phyloP scores from a whole-genome alignment of 1,284 basidiomycete genomes.

The Trametes polyzona region DNA sequence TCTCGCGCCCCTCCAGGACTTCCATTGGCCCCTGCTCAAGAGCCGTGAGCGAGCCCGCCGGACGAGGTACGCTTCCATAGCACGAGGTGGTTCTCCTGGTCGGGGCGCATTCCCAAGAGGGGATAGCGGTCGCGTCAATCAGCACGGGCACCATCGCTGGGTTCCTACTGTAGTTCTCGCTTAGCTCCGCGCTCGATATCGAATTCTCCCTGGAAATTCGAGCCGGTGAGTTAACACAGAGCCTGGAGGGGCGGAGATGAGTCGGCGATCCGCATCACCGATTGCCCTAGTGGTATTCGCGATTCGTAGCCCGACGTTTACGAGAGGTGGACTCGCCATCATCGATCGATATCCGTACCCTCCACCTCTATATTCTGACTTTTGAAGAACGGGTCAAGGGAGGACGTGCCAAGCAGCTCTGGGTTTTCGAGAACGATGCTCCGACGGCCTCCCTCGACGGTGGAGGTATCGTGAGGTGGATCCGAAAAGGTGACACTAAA shows the following conservation, averaged over 20 bases:
- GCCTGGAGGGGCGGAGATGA: not conserved
- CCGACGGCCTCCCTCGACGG: too few relatives aligned
- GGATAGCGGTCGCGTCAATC: not conserved
- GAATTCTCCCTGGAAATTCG: not conserved
- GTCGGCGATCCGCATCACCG: not conserved
- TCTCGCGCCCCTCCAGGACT: not conserved
- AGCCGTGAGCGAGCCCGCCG: not conserved
- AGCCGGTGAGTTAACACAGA: slow-evolving; percentile 1
- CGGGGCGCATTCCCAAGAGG: not conserved
- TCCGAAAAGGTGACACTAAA: not conserved
- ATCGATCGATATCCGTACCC: too few relatives aligned
- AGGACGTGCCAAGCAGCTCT: not conserved
- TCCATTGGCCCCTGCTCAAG: not conserved
- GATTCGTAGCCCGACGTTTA: not conserved
- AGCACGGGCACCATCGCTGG: not conserved
- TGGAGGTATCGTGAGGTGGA: too few relatives aligned
- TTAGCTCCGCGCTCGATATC: not conserved
- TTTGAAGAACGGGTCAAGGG: not conserved
- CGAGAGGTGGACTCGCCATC: too few relatives aligned
- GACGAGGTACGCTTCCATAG: too few relatives aligned
- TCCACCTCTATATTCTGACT: too few relatives aligned
- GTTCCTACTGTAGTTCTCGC: too few relatives aligned
- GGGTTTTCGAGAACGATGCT: not conserved
- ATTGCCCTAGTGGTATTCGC: not conserved
- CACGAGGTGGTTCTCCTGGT: not conserved